Percentiles rank a stretch among this genome's conserved stretches.
Evolutionary conservation across 495 filamentous ascomycete species (phyloP).

Genomic region (Xylaria bambusicola): DNA sequence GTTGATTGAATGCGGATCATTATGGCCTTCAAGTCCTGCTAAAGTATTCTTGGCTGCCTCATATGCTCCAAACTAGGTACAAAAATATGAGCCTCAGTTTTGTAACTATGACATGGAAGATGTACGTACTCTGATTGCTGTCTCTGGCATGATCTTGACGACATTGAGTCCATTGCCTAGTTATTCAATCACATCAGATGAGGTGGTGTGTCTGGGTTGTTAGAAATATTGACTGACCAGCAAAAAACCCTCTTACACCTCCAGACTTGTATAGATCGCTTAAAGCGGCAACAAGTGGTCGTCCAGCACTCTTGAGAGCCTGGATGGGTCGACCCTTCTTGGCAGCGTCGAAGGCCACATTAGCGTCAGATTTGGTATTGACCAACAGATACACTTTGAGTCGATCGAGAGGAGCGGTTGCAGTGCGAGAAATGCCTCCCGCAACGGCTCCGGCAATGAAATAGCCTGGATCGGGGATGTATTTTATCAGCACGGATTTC

Average conservation of each 20-base stretch:
- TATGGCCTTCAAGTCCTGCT: constrained; percentile 84
- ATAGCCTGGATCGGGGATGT: constrained; percentile 79
- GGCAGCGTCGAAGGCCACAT: constrained; percentile 61
- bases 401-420: constrained; percentile 93
- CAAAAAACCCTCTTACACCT: constrained; percentile 91
- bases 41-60: constrained; percentile 90
- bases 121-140: constrained; percentile 69
- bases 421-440: constrained; percentile 87
- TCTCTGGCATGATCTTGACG: constrained; percentile 96
- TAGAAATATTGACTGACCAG: constrained; percentile 60
- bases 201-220: neutral
- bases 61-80: constrained; percentile 80
- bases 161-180: constrained; percentile 97
- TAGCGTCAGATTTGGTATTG: constrained; percentile 66
- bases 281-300: constrained; percentile 70
- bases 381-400: constrained; percentile 97
- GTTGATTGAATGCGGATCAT: constrained; percentile 74
- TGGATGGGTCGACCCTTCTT: constrained; percentile 69
- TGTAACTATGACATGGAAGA: neutral
- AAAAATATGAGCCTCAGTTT: neutral
- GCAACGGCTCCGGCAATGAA: constrained; percentile 93
- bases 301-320: constrained; percentile 65
- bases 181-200: constrained; percentile 14
- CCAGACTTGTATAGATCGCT: constrained; percentile 80
- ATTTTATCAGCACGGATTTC: constrained; percentile 53